Evolutionary conservation across 1,284 basidiomycete genomes (phyloP).

Genomic region (Serendipita sp.): DNA sequence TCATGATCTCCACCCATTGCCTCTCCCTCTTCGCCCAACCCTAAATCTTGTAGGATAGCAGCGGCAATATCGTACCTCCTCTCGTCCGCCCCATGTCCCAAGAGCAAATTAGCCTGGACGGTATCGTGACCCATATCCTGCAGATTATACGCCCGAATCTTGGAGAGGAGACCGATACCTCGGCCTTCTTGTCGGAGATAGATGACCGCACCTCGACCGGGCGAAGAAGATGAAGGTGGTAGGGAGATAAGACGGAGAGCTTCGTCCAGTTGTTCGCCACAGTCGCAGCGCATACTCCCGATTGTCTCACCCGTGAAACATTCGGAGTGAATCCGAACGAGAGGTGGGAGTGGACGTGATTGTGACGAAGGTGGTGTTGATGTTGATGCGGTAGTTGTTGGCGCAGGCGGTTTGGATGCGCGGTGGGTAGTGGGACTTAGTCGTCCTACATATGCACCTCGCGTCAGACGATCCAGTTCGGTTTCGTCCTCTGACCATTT

Average conservation of each 20-base stretch:
- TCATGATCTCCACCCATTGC: constrained; percentile 21
- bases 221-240: constrained; percentile 40
- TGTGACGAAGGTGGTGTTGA: constrained; percentile 10
- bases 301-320: constrained; percentile 98
- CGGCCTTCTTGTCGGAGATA: constrained; percentile 99
- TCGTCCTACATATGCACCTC: constrained; percentile 87
- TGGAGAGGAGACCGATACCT: constrained; percentile 90
- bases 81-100: constrained; percentile 91
- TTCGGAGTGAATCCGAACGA: constrained; percentile 94
- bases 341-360: constrained; percentile 46
- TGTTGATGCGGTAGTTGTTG: constrained; percentile 14
- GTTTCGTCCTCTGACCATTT: constrained; percentile 81
- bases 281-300: constrained; percentile 97
- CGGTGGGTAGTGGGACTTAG: constrained; percentile 46
- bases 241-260: constrained; percentile 83
- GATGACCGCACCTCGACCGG: constrained; percentile 85
- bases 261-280: constrained; percentile 96
- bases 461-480: constrained; percentile 81
- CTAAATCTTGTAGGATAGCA: constrained; percentile 81
- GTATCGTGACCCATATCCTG: constrained; percentile 98
- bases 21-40: constrained; percentile 27
- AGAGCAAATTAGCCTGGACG: constrained; percentile 89
- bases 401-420: constrained; percentile 33
- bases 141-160: constrained; percentile 95
- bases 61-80: constrained; percentile 84